Base-by-base conservation (phyloP, 345 rosid species). In the Eucalyptus sp. region DNA sequence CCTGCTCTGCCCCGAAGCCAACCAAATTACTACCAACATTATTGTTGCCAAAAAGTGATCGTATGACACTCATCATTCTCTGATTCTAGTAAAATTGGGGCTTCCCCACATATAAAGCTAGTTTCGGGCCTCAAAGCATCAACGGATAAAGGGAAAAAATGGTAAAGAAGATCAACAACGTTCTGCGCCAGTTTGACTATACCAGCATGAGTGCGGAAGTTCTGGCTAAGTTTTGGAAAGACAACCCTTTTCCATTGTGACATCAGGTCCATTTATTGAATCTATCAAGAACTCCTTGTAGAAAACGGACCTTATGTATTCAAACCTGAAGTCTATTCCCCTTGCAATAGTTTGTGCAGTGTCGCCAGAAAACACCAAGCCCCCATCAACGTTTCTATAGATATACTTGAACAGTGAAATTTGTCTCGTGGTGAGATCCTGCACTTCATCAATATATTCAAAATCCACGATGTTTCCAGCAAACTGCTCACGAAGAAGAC, bases 361-460 rank as follows among this genome's bases (percentile, higher is more conserved):
- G 87, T 94, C 94, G 7, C 97, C 94, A 13, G 92, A 89, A 86
- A 94, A 94, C 50, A 93, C 92, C 86, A 93, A 93, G 44, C 96
- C 96, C 96, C 91, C 96, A 13, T 76, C 68, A 8, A 91, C 92
- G 89, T 94, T 95, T 66, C 46, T 90, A 87, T 94, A 91, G 3
- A 93, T 80, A 66, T 93, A 89, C 41, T 92, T 93, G 90, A 94
- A 93, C n/a, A 93, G 93, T 22, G 93, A 92, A 89, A 94, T 90
- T 84, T 95, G 96, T 54, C 93, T 92, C 91, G 91, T 93, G 25
- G 96, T 93, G 12, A 94, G 94, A 93, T 94, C 96, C 86, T 95
- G 96, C 76, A 95, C 96, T 88, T 95, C 95, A 87, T 94, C 96
- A 27, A 94, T 89, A 71, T 94, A 95, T 48, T 94, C 94, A 91